Conservation (phyloP, 805 yeast species). For the Jamesozyma lodderae region DNA sequence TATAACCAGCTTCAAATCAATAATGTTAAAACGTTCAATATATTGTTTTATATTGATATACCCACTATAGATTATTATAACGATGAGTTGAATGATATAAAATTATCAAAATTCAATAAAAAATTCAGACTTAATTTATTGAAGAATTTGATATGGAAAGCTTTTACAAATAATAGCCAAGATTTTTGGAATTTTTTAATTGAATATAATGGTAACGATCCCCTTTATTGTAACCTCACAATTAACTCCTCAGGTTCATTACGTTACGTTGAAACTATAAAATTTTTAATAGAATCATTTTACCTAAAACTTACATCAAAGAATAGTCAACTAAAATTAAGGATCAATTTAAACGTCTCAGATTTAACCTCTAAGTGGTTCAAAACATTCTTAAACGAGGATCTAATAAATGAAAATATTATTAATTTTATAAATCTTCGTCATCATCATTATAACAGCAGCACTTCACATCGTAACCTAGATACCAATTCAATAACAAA, state of each 20-base stretch:
- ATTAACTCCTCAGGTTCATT: constrained; percentile 27
- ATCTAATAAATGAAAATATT: constrained; percentile 10
- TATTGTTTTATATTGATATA: constrained; percentile 26
- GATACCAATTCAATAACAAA: constrained; percentile 6
- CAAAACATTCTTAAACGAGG: constrained; percentile 19
- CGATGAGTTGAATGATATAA: constrained; percentile 23
- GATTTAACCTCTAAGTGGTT: constrained; percentile 28
- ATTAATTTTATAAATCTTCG: constrained; percentile 14
- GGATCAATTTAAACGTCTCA: constrained; percentile 21
- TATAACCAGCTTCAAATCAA: not conserved
- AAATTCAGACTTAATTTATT: constrained; percentile 25
- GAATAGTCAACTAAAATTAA: constrained; percentile 9
- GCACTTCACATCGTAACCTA: not conserved
- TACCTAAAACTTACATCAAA: constrained; percentile 11
- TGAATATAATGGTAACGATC: not conserved
- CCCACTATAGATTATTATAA: constrained; percentile 30
- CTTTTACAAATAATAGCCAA: constrained; percentile 21
- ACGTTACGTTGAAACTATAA: constrained; percentile 29
- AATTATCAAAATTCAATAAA: constrained; percentile 23
- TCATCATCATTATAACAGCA: not conserved
- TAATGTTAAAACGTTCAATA: constrained; percentile 8
- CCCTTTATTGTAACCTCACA: constrained; percentile 1
- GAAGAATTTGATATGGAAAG: constrained; percentile 19
- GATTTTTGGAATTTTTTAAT: constrained; percentile 16
- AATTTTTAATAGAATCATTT: constrained; percentile 23